Percentiles rank a stretch among this genome's conserved stretches.
Evolutionary conservation across 106 monocot species (phyloP).

Genomic region (Alisma plantagoaquatica): DNA sequence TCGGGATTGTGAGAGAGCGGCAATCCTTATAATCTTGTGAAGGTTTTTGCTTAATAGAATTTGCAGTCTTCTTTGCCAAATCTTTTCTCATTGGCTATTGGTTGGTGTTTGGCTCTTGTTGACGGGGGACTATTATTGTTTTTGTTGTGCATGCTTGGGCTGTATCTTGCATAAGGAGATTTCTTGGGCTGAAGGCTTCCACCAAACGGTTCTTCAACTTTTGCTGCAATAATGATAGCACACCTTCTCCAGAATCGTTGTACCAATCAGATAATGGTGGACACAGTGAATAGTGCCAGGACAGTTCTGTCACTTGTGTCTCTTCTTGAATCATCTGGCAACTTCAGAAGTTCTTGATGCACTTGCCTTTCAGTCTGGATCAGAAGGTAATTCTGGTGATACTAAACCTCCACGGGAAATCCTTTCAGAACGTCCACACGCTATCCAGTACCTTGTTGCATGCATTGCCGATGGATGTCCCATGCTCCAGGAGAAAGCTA

Average conservation of each 20-base stretch:
- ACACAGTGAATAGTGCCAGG: constrained; percentile 59
- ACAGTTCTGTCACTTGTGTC: constrained; percentile 82
- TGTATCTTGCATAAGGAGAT: too few species aligned
- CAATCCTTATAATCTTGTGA: too few species aligned
- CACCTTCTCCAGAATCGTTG: constrained; percentile 58
- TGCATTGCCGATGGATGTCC: constrained; percentile 61
- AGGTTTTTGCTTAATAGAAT: too few species aligned
- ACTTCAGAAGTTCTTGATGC: constrained; percentile 89
- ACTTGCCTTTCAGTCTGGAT: constrained; percentile 51
- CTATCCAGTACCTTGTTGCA: constrained; percentile 56
- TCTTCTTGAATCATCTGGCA: constrained; percentile 71
- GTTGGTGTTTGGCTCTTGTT: too few species aligned
- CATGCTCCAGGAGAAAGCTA: constrained; percentile 75
- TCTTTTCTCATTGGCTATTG: too few species aligned
- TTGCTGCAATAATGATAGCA: constrained; percentile 85
- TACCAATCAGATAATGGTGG: constrained; percentile 33
- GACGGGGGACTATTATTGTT: too few species aligned
- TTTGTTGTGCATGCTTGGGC: too few species aligned
- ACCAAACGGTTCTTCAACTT: too few species aligned
- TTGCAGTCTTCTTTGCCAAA: too few species aligned
- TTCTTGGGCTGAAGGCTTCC: too few species aligned
- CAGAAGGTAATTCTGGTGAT: constrained; percentile 28
- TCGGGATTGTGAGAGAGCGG: too few species aligned
- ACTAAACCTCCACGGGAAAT: constrained; percentile 52
- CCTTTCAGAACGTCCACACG: constrained; percentile 65